Percentiles rank a stretch among this genome's conserved stretches.
phyloP scores from a whole-genome alignment of 805 yeast species.

The Starmerella bombi region DNA sequence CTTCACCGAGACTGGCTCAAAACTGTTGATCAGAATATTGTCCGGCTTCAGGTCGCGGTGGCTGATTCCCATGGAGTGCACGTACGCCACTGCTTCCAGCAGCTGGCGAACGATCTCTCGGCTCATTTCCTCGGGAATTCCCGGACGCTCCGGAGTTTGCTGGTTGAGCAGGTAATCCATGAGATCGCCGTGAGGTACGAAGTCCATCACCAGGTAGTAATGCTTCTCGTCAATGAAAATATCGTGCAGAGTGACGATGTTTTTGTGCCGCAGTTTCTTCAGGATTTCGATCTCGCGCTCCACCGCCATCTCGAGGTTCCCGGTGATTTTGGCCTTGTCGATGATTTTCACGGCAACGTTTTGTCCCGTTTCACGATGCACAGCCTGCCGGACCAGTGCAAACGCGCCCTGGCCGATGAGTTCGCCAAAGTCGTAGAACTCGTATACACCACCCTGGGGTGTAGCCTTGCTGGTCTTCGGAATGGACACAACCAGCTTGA shows the following conservation, averaged over 20 bases:
- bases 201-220: constrained; percentile 88
- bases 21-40: constrained; percentile 77
- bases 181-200: constrained; percentile 89
- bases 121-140: constrained; percentile 77
- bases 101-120: constrained; percentile 78
- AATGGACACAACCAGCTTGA: constrained; percentile 34
- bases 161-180: constrained; percentile 46
- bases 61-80: constrained; percentile 81
- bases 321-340: constrained; percentile 61
- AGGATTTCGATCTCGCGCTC: constrained; percentile 60
- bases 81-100: constrained; percentile 69
- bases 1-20: constrained; percentile 82
- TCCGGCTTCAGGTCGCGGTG: constrained; percentile 96
- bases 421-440: constrained; percentile 67
- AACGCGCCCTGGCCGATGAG: constrained; percentile 97
- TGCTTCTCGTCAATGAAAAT: constrained; percentile 71
- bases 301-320: constrained; percentile 68
- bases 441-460: constrained; percentile 39
- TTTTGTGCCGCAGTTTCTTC: constrained; percentile 64
- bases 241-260: constrained; percentile 70
- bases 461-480: constrained; percentile 27
- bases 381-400: constrained; percentile 86
- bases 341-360: constrained; percentile 87
- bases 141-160: constrained; percentile 13
- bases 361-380: constrained; percentile 72